Percentiles rank a stretch among this genome's conserved stretches.
Conservation (phyloP, 2,329 filamentous ascomycete genomes). For the Emmonsia crescens region DNA sequence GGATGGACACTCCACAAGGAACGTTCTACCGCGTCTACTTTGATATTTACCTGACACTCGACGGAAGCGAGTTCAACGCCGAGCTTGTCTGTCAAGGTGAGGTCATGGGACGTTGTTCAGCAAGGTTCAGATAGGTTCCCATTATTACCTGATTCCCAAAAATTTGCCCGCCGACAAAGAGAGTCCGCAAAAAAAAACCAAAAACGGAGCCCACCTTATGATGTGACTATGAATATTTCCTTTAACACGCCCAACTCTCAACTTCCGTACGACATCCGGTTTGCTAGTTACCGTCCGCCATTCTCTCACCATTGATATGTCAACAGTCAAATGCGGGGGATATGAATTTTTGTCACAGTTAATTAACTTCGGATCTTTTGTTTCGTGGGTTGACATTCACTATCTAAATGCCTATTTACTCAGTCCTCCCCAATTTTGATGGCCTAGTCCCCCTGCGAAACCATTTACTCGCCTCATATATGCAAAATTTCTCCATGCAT, state of each 20-base stretch:
- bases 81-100: conserved; percentile 98
- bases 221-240: not conserved
- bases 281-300: not conserved
- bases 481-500: not conserved
- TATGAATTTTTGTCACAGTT: not conserved
- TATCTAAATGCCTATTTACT: not conserved
- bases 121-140: conserved; percentile 59
- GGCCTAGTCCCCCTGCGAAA: not conserved
- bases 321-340: not conserved
- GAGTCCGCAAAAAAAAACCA: not conserved
- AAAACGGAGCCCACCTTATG: not conserved
- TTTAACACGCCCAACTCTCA: not conserved
- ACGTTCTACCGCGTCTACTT: conserved; percentile 75
- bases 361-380: not conserved
- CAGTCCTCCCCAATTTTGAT: not conserved
- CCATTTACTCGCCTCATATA: not conserved
- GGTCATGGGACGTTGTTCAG: conserved; percentile 94
- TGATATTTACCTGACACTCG: conserved; percentile 75
- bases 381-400: not conserved
- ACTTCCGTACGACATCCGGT: not conserved
- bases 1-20: conserved; percentile 97
- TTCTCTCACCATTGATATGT: not conserved
- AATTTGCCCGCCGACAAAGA: not conserved
- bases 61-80: conserved; percentile 95
- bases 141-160: not conserved